Conservation (phyloP, 305 asterid genomes). For the Fraxinus sp. region DNA sequence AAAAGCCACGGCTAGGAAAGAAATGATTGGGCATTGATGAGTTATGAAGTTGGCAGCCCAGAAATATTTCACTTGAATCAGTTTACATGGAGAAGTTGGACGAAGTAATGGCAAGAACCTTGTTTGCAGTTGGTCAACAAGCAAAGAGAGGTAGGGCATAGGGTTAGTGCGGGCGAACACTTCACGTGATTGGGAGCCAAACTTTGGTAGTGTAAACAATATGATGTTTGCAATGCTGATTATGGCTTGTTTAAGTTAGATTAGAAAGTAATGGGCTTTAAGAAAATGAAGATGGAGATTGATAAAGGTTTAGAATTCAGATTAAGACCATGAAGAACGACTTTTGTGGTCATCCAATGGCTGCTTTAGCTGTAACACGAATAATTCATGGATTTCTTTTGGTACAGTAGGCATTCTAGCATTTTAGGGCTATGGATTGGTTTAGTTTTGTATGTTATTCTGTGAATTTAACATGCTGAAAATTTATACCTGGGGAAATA, state of each 20-base stretch:
- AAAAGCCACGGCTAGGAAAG: not conserved
- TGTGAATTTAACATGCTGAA: not conserved
- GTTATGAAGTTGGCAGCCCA: not conserved
- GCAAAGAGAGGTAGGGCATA: not conserved
- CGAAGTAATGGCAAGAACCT: not conserved
- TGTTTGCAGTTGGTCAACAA: not conserved
- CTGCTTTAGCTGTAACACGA: not conserved
- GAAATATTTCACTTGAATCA: not conserved
- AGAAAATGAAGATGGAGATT: not conserved
- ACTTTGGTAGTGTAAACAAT: not conserved
- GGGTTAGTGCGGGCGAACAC: not conserved
- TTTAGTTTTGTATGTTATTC: not conserved
- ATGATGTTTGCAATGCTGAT: not conserved
- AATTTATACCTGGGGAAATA: not conserved
- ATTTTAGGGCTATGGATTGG: not conserved
- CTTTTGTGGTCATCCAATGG: not conserved
- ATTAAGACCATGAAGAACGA: not conserved
- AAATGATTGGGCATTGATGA: not conserved
- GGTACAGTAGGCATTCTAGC: not conserved
- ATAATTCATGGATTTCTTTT: not conserved
- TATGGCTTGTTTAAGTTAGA: not conserved
- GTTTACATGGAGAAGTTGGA: not conserved
- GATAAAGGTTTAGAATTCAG: not conserved
- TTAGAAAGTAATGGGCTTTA: not conserved
- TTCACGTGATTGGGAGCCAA: not conserved